phyloP scores from a whole-genome alignment of 1,284 basidiomycete species.

The Gymnopus androsaceus region DNA sequence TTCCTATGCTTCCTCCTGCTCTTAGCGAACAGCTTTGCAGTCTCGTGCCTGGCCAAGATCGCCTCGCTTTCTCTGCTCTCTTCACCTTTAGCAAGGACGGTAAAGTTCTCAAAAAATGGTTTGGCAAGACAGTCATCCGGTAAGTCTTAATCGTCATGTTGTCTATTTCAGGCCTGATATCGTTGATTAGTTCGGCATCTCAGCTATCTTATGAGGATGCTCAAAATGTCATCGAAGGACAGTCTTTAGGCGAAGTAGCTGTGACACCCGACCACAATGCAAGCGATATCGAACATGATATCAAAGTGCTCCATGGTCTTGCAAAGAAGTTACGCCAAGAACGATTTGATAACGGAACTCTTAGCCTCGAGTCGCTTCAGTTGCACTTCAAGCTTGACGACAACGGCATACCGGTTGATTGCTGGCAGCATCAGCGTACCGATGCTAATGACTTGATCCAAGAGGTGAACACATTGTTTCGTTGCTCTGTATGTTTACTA shows the following conservation, averaged over 20 bases:
- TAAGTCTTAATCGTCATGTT: slow-evolving; percentile 35
- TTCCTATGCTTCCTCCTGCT: slow-evolving; percentile 94
- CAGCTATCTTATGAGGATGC: slow-evolving; percentile 85
- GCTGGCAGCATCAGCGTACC: slow-evolving; percentile 60
- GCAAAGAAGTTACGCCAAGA: slow-evolving; percentile 74
- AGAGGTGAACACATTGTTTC: slow-evolving; percentile 59
- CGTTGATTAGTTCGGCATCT: slow-evolving; percentile 68
- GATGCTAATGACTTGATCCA: slow-evolving; percentile 87
- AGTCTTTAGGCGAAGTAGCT: slow-evolving; percentile 52
- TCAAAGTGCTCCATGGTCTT: slow-evolving; percentile 69
- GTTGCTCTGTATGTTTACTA: neutral
- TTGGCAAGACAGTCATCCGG: slow-evolving; percentile 92
- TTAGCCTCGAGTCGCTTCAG: slow-evolving; percentile 73
- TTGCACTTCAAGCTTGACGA: slow-evolving; percentile 85
- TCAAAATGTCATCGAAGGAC: slow-evolving; percentile 81
- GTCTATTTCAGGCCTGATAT: slow-evolving; percentile 12
- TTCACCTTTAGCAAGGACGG: slow-evolving; percentile 89
- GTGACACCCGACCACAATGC: slow-evolving; percentile 61
- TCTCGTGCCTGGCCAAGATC: slow-evolving; percentile 83
- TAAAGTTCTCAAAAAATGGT: slow-evolving; percentile 85
- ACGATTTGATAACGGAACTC: slow-evolving; percentile 82
- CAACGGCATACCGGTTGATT: slow-evolving; percentile 82
- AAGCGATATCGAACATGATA: slow-evolving; percentile 73
- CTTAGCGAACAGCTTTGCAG: slow-evolving; percentile 93
- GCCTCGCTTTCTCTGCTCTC: slow-evolving; percentile 86